Evolutionary conservation across 2,329 filamentous ascomycete species (phyloP).

Genomic region (Botrytis aclada): DNA sequence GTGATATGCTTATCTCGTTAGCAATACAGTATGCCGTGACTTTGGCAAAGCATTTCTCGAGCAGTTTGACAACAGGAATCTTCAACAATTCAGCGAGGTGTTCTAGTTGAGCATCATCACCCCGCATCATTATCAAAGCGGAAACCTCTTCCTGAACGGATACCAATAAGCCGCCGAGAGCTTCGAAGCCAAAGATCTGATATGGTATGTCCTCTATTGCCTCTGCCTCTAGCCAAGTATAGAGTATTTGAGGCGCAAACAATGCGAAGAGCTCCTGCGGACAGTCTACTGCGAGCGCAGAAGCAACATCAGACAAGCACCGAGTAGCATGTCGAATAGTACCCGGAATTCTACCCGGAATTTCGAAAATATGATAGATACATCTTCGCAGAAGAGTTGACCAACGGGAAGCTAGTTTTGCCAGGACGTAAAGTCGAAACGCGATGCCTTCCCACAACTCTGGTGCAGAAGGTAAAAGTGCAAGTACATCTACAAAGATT

Average conservation of each 20-base stretch:
- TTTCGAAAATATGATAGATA: conserved; percentile 93
- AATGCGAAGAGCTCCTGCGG: conserved; percentile 73
- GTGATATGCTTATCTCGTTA: conserved; percentile 59
- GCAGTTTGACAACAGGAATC: conserved; percentile 52
- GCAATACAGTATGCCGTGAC: conserved; percentile 81
- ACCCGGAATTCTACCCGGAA: conserved; percentile 66
- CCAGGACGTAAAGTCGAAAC: conserved; percentile 72
- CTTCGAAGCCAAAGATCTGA: conserved; percentile 75
- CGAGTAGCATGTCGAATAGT: conserved; percentile 68
- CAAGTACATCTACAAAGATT: conserved; percentile 80
- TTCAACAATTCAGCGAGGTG: conserved; percentile 59
- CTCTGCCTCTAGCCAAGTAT: conserved; percentile 77
- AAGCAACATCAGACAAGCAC: conserved; percentile 67
- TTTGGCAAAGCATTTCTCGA: conserved; percentile 70
- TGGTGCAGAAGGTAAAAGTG: conserved; percentile 69
- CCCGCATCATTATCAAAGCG: conserved; percentile 79
- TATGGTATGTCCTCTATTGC: conserved; percentile 73
- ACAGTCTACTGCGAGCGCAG: conserved; percentile 59
- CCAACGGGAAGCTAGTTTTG: conserved; percentile 77
- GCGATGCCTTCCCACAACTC: conserved; percentile 79
- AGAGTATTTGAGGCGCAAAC: conserved; percentile 85
- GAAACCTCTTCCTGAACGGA: conserved; percentile 74
- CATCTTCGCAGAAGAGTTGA: conserved; percentile 81
- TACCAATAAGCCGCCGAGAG: conserved; percentile 63
- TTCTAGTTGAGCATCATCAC: conserved; percentile 60